Percentiles rank a stretch among this genome's conserved stretches.
phyloP scores from a whole-genome alignment of 495 filamentous ascomycete genomes.

The Articulospora tetracladia region DNA sequence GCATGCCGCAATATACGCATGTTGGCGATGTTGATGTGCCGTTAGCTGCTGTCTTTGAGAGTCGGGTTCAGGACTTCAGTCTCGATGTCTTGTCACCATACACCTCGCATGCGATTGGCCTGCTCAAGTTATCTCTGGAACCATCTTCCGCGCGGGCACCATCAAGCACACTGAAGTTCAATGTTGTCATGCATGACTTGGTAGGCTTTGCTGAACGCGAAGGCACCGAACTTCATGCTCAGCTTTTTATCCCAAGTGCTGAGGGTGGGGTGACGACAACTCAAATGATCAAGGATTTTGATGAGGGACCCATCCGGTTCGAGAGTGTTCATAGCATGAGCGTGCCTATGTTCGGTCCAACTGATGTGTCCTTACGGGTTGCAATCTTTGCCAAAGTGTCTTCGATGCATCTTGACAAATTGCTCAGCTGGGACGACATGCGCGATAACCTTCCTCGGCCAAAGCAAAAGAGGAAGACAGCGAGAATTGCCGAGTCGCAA shows the following conservation, averaged over 20 bases:
- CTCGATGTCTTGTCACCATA: constrained; percentile 91
- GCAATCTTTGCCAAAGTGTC: constrained; percentile 91
- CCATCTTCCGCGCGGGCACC: constrained; percentile 92
- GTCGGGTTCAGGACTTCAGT: constrained; percentile 88
- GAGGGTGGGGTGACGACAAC: constrained; percentile 90
- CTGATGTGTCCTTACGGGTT: constrained; percentile 73
- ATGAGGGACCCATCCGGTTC: constrained; percentile 91
- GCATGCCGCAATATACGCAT: constrained; percentile 86
- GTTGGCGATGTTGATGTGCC: constrained; percentile 94
- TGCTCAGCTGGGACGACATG: constrained; percentile 99
- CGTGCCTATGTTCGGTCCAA: constrained; percentile 79
- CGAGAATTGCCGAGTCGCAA: constrained; percentile 83
- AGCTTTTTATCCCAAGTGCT: constrained; percentile 89
- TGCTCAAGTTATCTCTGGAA: constrained; percentile 86
- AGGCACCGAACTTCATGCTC: constrained; percentile 92
- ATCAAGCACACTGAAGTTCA: constrained; percentile 92
- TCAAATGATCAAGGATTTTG: constrained; percentile 90
- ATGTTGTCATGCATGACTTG: constrained; percentile 98
- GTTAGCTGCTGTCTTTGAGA: constrained; percentile 89
- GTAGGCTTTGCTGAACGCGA: constrained; percentile 94
- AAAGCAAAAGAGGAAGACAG: constrained; percentile 56
- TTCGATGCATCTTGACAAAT: constrained; percentile 91
- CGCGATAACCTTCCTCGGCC: constrained; percentile 59
- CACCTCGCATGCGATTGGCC: constrained; percentile 81
- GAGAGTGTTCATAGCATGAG: constrained; percentile 99